phyloP scores from a whole-genome alignment of 78 protist species.

The Tieghemostelium lacteum region DNA sequence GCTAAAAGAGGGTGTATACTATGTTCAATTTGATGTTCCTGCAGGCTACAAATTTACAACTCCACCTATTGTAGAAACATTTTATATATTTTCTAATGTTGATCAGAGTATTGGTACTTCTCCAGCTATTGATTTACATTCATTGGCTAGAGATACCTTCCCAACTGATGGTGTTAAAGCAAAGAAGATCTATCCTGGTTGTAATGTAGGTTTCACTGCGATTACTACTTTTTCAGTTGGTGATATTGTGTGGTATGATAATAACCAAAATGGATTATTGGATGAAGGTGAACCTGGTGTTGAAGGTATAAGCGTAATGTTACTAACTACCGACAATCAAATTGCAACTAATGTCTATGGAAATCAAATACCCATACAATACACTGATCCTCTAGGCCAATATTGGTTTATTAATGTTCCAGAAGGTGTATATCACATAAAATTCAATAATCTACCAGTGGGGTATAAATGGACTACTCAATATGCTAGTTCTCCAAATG shows the following conservation, averaged over 20 bases:
- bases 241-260: constrained; percentile 42
- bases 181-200: neutral
- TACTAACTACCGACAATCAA: neutral
- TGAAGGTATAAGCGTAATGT: neutral
- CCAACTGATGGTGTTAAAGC: neutral
- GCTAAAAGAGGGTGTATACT: neutral
- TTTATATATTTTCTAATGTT: neutral
- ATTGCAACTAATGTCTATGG: constrained; percentile 6
- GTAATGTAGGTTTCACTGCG: constrained; percentile 21
- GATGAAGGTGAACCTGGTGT: constrained; percentile 32
- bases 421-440: neutral
- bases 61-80: neutral
- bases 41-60: neutral
- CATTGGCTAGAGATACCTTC: neutral
- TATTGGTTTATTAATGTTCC: constrained; percentile 1
- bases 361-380: neutral
- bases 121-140: neutral
- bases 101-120: neutral
- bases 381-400: constrained; percentile 11
- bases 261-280: constrained; percentile 2
- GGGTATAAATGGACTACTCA: constrained; percentile 32
- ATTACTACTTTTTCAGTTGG: constrained; percentile 20
- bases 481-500: neutral
- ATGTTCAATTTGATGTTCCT: neutral
- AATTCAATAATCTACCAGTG: constrained; percentile 2